Evolutionary conservation across 495 filamentous ascomycete genomes (phyloP).

Genomic region (Hyphodiscus hymeniophilus): DNA sequence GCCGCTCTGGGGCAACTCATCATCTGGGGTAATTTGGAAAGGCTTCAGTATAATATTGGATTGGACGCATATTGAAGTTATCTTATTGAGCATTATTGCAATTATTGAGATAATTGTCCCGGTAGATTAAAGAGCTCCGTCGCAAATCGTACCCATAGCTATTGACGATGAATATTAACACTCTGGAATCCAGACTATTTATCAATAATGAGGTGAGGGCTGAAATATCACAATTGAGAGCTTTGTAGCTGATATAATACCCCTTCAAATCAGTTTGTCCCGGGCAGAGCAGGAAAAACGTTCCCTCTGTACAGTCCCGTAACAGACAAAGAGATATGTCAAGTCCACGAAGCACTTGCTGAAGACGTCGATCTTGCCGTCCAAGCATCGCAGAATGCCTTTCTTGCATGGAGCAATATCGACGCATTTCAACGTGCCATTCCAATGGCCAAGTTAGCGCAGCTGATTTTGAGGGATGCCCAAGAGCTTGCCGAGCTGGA

Average conservation of each 20-base stretch:
- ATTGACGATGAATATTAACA: no score
- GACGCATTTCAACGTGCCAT: conserved; percentile 67
- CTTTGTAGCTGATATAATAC: no score
- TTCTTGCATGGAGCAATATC: conserved; percentile 61
- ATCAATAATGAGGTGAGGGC: conserved; percentile 2
- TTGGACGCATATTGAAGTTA: no score
- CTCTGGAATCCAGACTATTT: not conserved
- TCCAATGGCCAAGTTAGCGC: conserved; percentile 68
- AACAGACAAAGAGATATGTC: not conserved
- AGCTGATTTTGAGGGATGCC: conserved; percentile 68
- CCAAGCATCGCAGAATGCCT: conserved; percentile 74
- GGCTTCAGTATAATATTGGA: no score
- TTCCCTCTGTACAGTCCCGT: not conserved
- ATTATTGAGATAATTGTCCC: no score
- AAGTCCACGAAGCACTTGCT: conserved; percentile 66
- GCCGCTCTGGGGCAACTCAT: no score
- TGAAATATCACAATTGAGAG: no score
- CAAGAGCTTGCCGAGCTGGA: conserved; percentile 51
- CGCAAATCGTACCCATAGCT: no score
- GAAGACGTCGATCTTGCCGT: conserved; percentile 59
- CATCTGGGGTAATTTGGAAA: no score
- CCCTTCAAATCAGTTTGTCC: no score
- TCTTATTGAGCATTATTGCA: no score
- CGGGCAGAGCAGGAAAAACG: not conserved
- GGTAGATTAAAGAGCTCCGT: no score